Base-by-base conservation (phyloP, 2,329 filamentous ascomycete species). In the Onygenales sp. region DNA sequence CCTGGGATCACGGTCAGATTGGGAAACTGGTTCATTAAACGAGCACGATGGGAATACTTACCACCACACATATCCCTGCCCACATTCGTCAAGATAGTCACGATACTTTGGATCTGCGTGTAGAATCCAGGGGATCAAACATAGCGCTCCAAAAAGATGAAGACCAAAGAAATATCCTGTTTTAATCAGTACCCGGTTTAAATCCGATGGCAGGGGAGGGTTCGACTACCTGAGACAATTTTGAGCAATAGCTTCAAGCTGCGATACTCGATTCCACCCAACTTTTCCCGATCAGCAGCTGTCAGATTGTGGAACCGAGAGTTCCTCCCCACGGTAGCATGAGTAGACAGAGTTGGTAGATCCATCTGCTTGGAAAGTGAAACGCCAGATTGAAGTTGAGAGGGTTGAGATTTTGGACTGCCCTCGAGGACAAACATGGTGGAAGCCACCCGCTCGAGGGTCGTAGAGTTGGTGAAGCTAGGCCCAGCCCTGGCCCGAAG, bases 221-320 rank as follows among this genome's bases (percentile, higher is more conserved):
- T 42, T 63, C 54, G 59, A 75, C 73, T 63, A 33, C 66, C 56
- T 0, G 72, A 39, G 17, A 49, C 67, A 53, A 79, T 74, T 56
- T 77, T 77, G 13, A 79, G 59, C 10, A 80, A 60, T 1, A 79
- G 57, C 57, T 75, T 77, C 34, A 80, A 61, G 34, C 70, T 74
- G 0, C 75, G 70, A 43, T 80, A 80, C 59, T 79, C 77, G 37
- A 78, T 74, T 0, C 77, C 77, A 1, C 77, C 77, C 0, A 80
- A 64, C n/a, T 67, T 64, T 53, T 77, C 72, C 4, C 70, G 63
- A 44, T 74, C 73, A 14, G 68, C 57, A 0, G 64, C 61, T 0
- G 69, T 69, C 48, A 78, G 43, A 49, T 77, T 73, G 33, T 69
- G 56, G 34, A 79, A 78, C 31, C 69, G 62, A 0, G 73, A 76